Conservation (phyloP, 1,284 basidiomycete species). For the Trametes polyzona region DNA sequence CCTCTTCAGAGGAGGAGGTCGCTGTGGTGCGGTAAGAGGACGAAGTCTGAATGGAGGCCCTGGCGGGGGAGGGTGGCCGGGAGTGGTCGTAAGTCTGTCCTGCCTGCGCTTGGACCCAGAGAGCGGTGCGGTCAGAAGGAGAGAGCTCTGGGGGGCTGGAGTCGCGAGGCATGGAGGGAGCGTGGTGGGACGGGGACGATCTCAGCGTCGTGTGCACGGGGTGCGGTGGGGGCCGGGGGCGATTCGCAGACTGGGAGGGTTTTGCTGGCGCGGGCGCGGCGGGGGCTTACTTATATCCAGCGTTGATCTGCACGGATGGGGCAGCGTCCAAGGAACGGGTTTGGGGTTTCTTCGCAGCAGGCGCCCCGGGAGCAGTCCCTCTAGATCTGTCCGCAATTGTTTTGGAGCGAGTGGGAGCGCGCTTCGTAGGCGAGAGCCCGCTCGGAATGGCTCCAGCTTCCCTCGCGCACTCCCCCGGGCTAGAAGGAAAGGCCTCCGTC, state of each 20-base stretch:
- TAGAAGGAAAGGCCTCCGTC: background rate
- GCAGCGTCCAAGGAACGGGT: conserved; percentile 14
- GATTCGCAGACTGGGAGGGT: background rate
- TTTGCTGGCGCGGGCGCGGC: too few species aligned
- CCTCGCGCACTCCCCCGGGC: background rate
- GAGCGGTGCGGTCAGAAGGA: conserved; percentile 25
- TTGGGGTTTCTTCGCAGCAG: conserved; percentile 23
- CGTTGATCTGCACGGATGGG: conserved; percentile 9
- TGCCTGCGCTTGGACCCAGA: conserved; percentile 28
- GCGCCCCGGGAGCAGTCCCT: conserved; percentile 15
- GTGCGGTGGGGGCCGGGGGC: conserved; percentile 3
- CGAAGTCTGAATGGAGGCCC: conserved; percentile 20
- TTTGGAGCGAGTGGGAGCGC: conserved; percentile 7
- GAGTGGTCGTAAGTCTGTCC: conserved; percentile 15
- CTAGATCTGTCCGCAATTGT: conserved; percentile 13
- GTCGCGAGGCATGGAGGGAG: conserved; percentile 19
- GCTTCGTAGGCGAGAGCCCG: conserved; percentile 14
- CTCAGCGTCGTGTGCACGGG: background rate
- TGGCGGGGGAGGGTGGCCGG: conserved; percentile 16
- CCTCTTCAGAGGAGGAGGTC: conserved; percentile 26
- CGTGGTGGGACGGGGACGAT: background rate
- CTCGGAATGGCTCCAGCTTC: conserved; percentile 14
- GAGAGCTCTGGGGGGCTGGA: conserved; percentile 18
- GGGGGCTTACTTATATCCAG: conserved; percentile 6
- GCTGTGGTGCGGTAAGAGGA: conserved; percentile 28